Base-by-base conservation (phyloP, 2,329 filamentous ascomycete species). In the Escovopsis sp. region DNA sequence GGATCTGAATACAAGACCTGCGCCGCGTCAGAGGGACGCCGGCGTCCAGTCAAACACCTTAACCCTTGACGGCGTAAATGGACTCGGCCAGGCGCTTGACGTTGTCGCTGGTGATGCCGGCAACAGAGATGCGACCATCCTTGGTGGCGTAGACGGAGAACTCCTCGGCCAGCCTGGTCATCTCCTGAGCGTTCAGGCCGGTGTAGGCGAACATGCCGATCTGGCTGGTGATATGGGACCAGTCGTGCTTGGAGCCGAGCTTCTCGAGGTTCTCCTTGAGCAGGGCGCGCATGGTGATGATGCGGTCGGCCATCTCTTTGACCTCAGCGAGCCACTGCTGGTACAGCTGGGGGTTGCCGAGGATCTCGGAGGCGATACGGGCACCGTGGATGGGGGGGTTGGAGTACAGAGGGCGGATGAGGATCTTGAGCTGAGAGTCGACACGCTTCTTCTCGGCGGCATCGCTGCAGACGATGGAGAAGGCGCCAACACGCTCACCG, bases 181-280 rank as follows among this genome's bases (percentile, higher is more conserved):
- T 95, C 70, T 95, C 84, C 67, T 89, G 81, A 43, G 88, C 70
- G 55, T 73, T 89, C 57, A 98, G 71, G 48, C 91, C 91, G 41
- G 91, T 98, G 75, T 94, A 98, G 55, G 91, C 89, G 60, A 98
- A 98, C 91, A 98, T 98, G 69, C 91, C 91, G 58, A 98, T 98
- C 77, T 94, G 86, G 67, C 75, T 88, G 53, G 91, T 96, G 68
- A 98, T 98, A 74, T 98, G 91, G 63, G 82, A 85, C 91, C 91
- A 98, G 72, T 96, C 85, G 67, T 93, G 86, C 75, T 87, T 87
- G 72, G 84, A 91, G 61, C 89, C 89, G 48, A 95, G 78, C 66
- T 84, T 81, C 77, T 95, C 85, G 43, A 98, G 80, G 71, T 96
- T 93, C 56, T 86, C 77, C 76, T 91, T 93, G 60, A 98, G 80